phyloP scores from a whole-genome alignment of 2,329 filamentous ascomycete species.

The Alternaria longipes region DNA sequence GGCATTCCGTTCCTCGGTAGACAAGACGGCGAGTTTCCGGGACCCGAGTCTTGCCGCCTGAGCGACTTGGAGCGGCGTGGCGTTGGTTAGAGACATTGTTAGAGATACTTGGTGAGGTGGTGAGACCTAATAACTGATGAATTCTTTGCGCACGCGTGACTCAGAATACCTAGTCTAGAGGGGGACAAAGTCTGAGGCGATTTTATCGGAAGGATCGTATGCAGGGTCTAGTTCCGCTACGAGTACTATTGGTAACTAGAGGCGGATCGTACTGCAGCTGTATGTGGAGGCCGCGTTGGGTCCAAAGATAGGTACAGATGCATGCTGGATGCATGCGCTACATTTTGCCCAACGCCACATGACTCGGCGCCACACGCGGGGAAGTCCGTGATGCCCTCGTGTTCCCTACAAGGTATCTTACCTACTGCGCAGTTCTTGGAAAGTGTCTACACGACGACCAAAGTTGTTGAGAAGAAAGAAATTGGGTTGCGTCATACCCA shows the following conservation, averaged over 20 bases:
- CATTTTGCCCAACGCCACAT: not conserved
- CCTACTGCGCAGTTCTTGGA: not conserved
- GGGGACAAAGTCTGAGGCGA: not conserved
- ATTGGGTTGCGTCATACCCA: constrained; percentile 15
- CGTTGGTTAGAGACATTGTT: constrained; percentile 84
- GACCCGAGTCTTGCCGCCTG: constrained; percentile 82
- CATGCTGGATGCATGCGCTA: constrained; percentile 2
- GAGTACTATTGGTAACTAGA: constrained; percentile 25
- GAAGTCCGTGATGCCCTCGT: constrained; percentile 1
- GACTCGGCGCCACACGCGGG: not conserved
- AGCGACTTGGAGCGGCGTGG: constrained; percentile 79
- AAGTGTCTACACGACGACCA: not conserved
- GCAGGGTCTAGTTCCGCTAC: constrained; percentile 21
- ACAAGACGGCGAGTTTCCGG: constrained; percentile 81
- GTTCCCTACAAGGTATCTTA: constrained; percentile 1
- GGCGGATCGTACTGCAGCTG: not conserved
- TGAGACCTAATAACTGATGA: constrained; percentile 12
- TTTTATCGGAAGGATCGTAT: constrained; percentile 6
- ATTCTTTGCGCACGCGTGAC: constrained; percentile 4
- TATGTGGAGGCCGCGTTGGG: not conserved
- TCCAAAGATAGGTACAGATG: not conserved
- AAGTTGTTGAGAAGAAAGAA: constrained; percentile 5
- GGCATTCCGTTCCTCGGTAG: constrained; percentile 78
- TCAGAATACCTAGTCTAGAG: not conserved
- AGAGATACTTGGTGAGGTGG: constrained; percentile 27